phyloP scores from a whole-genome alignment of 345 rosid species.

The Euphorbia peplus region DNA sequence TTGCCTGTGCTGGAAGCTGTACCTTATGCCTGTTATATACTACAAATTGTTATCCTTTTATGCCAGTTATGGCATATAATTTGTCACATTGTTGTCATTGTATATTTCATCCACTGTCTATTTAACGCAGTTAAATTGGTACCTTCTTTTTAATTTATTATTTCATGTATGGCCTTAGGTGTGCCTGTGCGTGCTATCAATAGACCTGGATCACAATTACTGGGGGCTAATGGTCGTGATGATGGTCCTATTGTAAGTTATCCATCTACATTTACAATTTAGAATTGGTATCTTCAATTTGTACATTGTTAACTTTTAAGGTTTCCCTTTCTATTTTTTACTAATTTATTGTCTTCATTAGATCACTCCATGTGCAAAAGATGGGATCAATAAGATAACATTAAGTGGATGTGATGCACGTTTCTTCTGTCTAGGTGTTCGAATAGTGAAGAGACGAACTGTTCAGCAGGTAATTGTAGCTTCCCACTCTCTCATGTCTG shows the following conservation, averaged over 20 bases:
- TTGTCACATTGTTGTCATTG: background rate
- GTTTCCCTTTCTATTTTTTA: background rate
- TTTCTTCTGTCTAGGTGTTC: slow-evolving; percentile 80
- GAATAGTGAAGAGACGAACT: slow-evolving; percentile 70
- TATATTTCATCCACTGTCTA: background rate
- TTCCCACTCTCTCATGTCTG: too few relatives aligned
- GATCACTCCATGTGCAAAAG: slow-evolving; percentile 68
- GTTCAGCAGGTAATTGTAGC: slow-evolving; percentile 63
- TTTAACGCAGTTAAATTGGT: background rate
- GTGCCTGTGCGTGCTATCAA: slow-evolving; percentile 70
- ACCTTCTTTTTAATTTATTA: background rate
- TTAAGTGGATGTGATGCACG: slow-evolving; percentile 86
- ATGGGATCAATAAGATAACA: slow-evolving; percentile 77
- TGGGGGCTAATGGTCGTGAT: slow-evolving; percentile 96
- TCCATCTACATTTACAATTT: slow-evolving; percentile 1
- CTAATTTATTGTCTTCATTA: slow-evolving; percentile 28
- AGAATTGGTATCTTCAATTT: background rate
- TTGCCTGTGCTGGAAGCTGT: background rate
- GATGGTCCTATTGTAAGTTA: slow-evolving; percentile 89
- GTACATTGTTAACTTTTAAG: background rate
- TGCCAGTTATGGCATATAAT: background rate
- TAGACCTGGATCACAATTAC: slow-evolving; percentile 83
- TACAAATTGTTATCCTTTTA: background rate
- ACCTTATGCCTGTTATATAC: background rate
- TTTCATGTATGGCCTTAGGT: slow-evolving; percentile 34